Base-by-base conservation (phyloP, 495 filamentous ascomycete species). In the Melanomma pulvis-pyrius region DNA sequence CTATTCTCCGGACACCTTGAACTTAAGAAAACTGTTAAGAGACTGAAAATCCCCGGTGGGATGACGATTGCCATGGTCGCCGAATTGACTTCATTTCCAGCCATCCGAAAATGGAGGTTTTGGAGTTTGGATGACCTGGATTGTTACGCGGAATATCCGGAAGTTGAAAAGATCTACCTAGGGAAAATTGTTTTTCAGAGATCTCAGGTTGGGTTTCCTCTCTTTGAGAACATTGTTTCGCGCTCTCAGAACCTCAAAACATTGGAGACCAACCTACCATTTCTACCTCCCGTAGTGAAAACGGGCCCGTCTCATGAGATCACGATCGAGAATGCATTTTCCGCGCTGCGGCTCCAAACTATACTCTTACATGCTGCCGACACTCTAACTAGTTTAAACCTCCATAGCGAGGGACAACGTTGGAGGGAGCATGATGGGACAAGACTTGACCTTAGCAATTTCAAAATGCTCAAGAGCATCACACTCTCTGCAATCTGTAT, bases 381-480 rank as follows among this genome's bases (percentile, higher is more conserved):
- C 5, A 32, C 25, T 34, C 28, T 54, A 6, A 54, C 24, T 6
- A 54, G 15, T 6, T 29, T 54, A 8, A 19, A 54, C 9, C 51
- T 54, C 12, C 29, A 54, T 19, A 30, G 29, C 21, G 25, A 54
- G 7, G 17, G 26, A 2, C 51, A 54, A 19, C 11, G 30, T 54
- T 54, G 51, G 51, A 54, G 15, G 51, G 29, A 29, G 17, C 26
- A 54, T 29, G 51, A 54, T 34, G 51, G 51, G 5, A 29, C 51
- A 13, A 26, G 51, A 11, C 51, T 54, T 19, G 25, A 54, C 19
- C 51, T 54, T 17, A 54, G 51, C 25, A 17, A 19, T 19, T 54
- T 54, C 19, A 32, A 3, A 2, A 54, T 32, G 6, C 51, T 54
- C 3, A 54, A 30, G 51, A 32, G 8, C 29, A 54, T 54, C 17